Evolutionary conservation across 129 eudicot species (phyloP).

Genomic region (Helianthus tuberosus): DNA sequence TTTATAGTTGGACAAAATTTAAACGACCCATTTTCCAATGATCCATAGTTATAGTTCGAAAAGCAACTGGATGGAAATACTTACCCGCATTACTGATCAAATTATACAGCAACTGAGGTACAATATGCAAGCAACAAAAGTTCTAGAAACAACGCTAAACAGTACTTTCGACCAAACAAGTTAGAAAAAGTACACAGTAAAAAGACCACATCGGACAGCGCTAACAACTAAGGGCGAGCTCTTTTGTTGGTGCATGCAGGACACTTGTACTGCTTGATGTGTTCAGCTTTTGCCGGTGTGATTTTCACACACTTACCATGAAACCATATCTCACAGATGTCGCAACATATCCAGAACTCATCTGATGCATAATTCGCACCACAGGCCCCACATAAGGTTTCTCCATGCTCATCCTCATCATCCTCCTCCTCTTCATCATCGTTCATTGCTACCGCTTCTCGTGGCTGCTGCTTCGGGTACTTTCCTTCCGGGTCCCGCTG

Average conservation of each 20-base stretch:
- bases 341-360: constrained; percentile 92
- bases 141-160: constrained; percentile 12
- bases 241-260: constrained; percentile 78
- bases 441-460: constrained; percentile 7
- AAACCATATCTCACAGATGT: constrained; percentile 81
- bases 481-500: constrained; percentile 50
- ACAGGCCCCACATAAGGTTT: constrained; percentile 75
- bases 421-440: constrained; percentile 64
- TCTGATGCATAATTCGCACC: constrained; percentile 70
- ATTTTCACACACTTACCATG: constrained; percentile 92
- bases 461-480: constrained; percentile 46
- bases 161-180: constrained; percentile 8
- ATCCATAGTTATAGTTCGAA: constrained; percentile 2
- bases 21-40: background rate
- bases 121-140: constrained; percentile 23
- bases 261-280: constrained; percentile 82
- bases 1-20: too few species aligned
- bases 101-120: constrained; percentile 34
- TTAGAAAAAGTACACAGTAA: constrained; percentile 25
- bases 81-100: constrained; percentile 28
- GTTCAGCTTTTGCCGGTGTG: constrained; percentile 86
- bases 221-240: constrained; percentile 43
- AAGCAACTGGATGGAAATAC: background rate
- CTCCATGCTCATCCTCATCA: constrained; percentile 71
- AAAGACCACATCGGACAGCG: background rate